Conservation (phyloP, 164 flowering plant species). For the Macadamia tetraphylla region DNA sequence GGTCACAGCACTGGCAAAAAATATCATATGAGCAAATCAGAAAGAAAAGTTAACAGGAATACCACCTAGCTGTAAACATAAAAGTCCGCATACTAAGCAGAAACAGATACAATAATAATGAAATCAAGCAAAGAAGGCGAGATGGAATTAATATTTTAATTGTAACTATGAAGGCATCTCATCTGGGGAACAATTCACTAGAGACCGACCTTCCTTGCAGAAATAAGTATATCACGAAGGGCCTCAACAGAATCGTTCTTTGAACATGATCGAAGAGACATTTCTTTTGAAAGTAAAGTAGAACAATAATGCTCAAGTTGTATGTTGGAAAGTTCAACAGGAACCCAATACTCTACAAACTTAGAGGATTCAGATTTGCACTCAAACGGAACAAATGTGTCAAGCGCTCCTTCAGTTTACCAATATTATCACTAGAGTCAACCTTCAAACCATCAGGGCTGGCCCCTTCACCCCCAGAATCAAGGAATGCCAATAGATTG, state of each 20-base stretch:
- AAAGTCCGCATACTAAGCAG: background rate
- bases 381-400: conserved; percentile 35
- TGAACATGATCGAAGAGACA: conserved; percentile 45
- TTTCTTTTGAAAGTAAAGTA: conserved; percentile 48
- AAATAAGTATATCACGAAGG: conserved; percentile 50
- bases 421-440: conserved; percentile 26
- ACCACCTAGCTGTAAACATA: background rate
- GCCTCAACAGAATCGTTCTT: conserved; percentile 60
- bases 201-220: conserved; percentile 56
- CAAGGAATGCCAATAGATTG: conserved; percentile 34
- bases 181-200: background rate
- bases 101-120: background rate
- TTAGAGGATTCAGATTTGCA: conserved; percentile 45
- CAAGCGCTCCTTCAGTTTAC: conserved; percentile 35
- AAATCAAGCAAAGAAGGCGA: background rate
- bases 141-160: background rate
- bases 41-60: background rate
- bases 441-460: conserved; percentile 8
- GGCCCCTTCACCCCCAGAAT: conserved; percentile 14
- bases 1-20: conserved; percentile 74
- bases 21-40: conserved; percentile 6
- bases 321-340: conserved; percentile 58
- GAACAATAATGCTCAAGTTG: conserved; percentile 92
- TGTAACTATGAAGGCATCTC: background rate
- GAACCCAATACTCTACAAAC: conserved; percentile 89